Conservation (phyloP, 768 basidiomycete species). For the Mycena olivaceomarginata region DNA sequence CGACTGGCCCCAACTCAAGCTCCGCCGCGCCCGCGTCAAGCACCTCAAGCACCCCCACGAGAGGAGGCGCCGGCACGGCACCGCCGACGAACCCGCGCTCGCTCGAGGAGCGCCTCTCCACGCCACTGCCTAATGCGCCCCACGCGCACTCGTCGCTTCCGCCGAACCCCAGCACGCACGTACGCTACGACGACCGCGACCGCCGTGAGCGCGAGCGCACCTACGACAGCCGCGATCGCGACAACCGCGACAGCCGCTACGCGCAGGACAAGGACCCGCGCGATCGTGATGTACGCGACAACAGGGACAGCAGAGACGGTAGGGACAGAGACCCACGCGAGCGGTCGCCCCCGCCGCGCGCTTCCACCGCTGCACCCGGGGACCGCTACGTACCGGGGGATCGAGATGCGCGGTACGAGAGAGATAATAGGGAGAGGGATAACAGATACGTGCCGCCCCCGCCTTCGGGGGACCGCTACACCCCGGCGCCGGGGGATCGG, state of each 20-base stretch:
- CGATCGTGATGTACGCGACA: conserved; percentile 14
- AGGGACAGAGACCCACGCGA: conserved; percentile 23
- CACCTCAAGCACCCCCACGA: conserved; percentile 26
- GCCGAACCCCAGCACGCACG: conserved; percentile 10
- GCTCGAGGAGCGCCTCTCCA: conserved; percentile 42
- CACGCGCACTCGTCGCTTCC: background rate
- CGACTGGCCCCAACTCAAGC: conserved; percentile 25
- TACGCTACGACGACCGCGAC: conserved; percentile 36
- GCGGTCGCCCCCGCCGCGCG: conserved; percentile 6
- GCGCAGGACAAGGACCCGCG: conserved; percentile 2
- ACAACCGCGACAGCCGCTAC: conserved; percentile 16
- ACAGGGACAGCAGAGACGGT: background rate
- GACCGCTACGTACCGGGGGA: conserved; percentile 38
- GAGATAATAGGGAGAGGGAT: background rate
- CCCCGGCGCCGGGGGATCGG: conserved; percentile 19
- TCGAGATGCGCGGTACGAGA: background rate
- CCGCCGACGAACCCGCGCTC: conserved; percentile 37
- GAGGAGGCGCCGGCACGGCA: background rate
- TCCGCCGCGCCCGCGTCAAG: conserved; percentile 21
- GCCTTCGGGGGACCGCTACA: conserved; percentile 22
- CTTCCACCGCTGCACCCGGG: background rate
- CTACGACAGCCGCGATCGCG: conserved; percentile 8
- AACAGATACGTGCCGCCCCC: conserved; percentile 17
- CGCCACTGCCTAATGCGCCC: conserved; percentile 15
- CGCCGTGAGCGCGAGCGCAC: background rate